Evolutionary conservation across 768 basidiomycete species (phyloP).

Genomic region (Kwoniella sp.): DNA sequence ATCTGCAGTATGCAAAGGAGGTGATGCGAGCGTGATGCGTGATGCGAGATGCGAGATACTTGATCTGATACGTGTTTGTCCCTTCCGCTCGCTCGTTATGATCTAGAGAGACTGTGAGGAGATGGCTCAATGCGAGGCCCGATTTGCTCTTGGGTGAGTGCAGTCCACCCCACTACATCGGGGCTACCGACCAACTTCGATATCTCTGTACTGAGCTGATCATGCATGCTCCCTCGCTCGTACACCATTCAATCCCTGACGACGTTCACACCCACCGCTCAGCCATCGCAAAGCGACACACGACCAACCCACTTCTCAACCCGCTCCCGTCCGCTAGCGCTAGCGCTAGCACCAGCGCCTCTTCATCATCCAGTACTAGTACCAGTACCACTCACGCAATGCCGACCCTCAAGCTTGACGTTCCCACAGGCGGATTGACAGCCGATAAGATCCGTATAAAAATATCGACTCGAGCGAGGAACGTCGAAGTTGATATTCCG

Average conservation of each 20-base stretch:
- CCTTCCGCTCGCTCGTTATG: not conserved
- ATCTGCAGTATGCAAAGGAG: no score
- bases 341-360: not conserved
- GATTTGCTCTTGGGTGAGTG: constrained; percentile 16
- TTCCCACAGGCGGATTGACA: constrained; percentile 12
- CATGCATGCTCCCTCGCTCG: no score
- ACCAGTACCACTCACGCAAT: no score
- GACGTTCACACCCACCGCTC: no score
- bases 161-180: no score
- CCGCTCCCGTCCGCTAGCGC: constrained; percentile 3
- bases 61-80: not conserved
- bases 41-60: no score
- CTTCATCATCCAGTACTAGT: not conserved
- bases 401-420: constrained; percentile 1
- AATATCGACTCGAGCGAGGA: constrained; percentile 16
- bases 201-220: no score
- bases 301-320: constrained; percentile 17
- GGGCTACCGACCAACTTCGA: not conserved
- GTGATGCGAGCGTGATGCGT: no score
- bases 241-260: no score
- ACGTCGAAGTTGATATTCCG: constrained; percentile 21
- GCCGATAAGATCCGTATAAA: constrained; percentile 14
- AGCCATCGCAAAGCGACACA: constrained; percentile 25
- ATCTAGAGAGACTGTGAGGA: constrained; percentile 11
- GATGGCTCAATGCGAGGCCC: constrained; percentile 23